A percentile compares a stretch with the other conserved stretches of the same genome.
Evolutionary conservation across 2,329 filamentous ascomycete genomes (phyloP).

Genomic region (Sarocladium brachiariae): DNA sequence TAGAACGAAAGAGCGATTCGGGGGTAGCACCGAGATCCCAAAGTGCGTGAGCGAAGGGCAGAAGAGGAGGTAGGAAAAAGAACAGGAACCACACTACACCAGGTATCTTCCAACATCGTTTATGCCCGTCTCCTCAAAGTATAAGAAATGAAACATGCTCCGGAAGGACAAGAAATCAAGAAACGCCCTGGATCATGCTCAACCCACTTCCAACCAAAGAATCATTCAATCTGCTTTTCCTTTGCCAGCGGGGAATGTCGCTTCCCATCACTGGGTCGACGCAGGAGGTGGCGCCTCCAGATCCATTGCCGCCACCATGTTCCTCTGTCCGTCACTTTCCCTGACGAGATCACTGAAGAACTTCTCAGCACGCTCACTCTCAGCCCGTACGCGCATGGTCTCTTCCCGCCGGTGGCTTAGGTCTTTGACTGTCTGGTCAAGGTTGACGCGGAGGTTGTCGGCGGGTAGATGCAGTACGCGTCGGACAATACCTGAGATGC

Average conservation of each 20-base stretch:
- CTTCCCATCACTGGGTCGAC: neutral
- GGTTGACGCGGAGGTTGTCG: slow-evolving; percentile 73
- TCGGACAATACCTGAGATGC: slow-evolving; percentile 80
- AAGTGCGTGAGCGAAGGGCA: too few species aligned
- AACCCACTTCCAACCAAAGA: too few species aligned
- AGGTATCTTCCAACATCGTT: slow-evolving; percentile 4
- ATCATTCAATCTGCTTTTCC: too few species aligned
- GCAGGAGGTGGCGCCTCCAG: slow-evolving; percentile 45
- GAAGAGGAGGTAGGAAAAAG: neutral
- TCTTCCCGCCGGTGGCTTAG: slow-evolving; percentile 73
- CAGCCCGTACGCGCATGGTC: slow-evolving; percentile 70
- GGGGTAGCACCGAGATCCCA: too few species aligned
- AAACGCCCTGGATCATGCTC: slow-evolving; percentile 3
- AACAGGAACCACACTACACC: neutral
- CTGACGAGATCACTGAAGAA: slow-evolving; percentile 85
- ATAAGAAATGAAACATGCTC: neutral
- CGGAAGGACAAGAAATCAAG: neutral
- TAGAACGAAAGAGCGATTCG: neutral
- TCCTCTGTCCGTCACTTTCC: slow-evolving; percentile 48
- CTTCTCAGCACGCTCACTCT: slow-evolving; percentile 81
- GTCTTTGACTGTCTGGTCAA: slow-evolving; percentile 81
- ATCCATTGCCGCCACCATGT: slow-evolving; percentile 44
- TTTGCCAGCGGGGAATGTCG: too few species aligned
- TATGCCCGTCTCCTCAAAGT: too few species aligned
- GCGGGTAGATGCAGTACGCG: slow-evolving; percentile 84